phyloP scores from a whole-genome alignment of 2,329 filamentous ascomycete genomes.

The Pestalotiopsis fici region DNA sequence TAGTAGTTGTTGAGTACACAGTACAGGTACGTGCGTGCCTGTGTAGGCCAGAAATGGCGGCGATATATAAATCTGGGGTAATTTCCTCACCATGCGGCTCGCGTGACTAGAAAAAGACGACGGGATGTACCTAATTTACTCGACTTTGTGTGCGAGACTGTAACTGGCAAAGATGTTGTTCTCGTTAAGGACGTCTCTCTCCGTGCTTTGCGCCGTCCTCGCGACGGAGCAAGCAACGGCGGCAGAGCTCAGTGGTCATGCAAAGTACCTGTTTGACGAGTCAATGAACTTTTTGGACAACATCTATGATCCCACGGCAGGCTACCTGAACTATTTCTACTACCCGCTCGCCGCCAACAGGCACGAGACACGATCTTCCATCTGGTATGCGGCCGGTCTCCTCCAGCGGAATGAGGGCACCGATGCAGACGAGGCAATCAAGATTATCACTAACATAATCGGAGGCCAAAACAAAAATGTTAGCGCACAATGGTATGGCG shows the following conservation, averaged over 20 bases:
- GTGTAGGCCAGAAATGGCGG: neutral
- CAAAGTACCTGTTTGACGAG: conserved; percentile 37
- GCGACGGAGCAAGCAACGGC: neutral
- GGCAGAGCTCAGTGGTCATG: conserved; percentile 16
- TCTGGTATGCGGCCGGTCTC: conserved; percentile 50
- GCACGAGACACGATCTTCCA: conserved; percentile 47
- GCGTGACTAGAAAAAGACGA: neutral
- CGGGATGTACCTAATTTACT: neutral
- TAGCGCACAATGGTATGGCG: conserved; percentile 45
- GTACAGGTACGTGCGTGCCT: neutral
- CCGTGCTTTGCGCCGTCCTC: neutral
- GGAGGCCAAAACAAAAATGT: conserved; percentile 43
- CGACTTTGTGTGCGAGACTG: neutral
- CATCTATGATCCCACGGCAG: conserved; percentile 42
- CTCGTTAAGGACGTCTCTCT: neutral
- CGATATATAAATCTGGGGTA: neutral
- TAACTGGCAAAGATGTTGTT: neutral
- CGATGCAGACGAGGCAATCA: conserved; percentile 43
- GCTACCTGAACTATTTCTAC: conserved; percentile 42
- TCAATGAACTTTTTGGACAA: conserved; percentile 47
- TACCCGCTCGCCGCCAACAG: conserved; percentile 18
- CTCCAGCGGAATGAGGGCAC: conserved; percentile 44
- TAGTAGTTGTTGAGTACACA: neutral
- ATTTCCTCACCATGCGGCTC: neutral
- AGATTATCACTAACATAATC: conserved; percentile 47